Base-by-base conservation (phyloP, 129 eudicot species). In the Pseudognaphalium luteoalbum region DNA sequence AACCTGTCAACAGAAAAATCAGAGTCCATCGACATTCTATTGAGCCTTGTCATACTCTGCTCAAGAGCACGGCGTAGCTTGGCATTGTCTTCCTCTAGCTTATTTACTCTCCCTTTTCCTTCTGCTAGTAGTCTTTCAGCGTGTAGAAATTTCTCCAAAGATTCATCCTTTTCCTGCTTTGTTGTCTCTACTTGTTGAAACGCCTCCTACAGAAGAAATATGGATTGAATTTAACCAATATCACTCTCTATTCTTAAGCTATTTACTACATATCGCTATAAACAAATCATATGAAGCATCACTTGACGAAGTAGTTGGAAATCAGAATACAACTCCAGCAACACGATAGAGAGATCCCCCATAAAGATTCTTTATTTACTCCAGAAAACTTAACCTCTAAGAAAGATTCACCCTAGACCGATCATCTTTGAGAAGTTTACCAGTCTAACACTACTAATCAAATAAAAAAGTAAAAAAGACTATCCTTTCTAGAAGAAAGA, bases 21-120 rank as follows among this genome's bases (percentile, higher is more conserved):
- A 58, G 99, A 94, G 71, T 94, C 99, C 91, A 91, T 81, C 3
- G 99, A 94, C 99, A 94, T 94, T 85, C 99, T 86, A 72, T 94
- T 94, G 80, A 94, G 89, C 77, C 97, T 85, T 19, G 99, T 88
- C 99, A 94, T 94, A 84, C 99, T 94, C 79, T 91, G 96, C 87
- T 94, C 99, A 47, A 94, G 90, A 59, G 97, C 99, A 70, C 97
- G 92, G 22, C 99, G 93, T 68, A 94, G 80, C 81, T 94, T 94
- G 68, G 73, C 85, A 78, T 94, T 94, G 87, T 94, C 99, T 77
- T 91, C 97, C 85, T 89, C 97, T 56, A 94, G 79, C 83, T 94
- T 94, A 71, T 80, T 91, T 33, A 91, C 94, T 76, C 99, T 86
- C 79, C 70, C 81, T 85, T 87, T 94, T 56, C 87, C 91, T 58